Conservation (phyloP, 345 rosid genomes). For the Heritiera littoralis region DNA sequence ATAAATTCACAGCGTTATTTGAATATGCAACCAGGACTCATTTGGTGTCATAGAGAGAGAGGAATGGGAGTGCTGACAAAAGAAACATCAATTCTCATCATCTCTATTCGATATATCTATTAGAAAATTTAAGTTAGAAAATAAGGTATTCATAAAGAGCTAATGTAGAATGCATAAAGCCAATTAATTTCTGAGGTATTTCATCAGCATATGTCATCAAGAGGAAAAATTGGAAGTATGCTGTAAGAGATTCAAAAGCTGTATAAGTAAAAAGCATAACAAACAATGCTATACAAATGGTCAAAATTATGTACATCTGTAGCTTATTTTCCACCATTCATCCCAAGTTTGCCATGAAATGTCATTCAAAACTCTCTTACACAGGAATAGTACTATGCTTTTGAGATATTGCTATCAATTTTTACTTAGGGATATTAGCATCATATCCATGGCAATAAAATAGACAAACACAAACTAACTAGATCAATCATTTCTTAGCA, state of each 20-base stretch:
- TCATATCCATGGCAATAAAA: neutral
- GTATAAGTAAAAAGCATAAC: neutral
- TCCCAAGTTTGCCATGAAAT: neutral
- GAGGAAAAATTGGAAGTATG: neutral
- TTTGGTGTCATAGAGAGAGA: neutral
- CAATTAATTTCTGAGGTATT: neutral
- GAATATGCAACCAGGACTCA: neutral
- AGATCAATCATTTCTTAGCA: neutral
- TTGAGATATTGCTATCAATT: neutral
- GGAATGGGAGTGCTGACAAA: neutral
- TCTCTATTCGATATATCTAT: neutral
- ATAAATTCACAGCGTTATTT: slow-evolving; percentile 21
- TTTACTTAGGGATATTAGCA: neutral
- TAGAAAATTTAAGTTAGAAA: neutral
- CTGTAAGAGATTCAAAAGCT: neutral
- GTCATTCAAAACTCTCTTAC: neutral
- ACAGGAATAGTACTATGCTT: neutral
- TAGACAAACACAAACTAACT: neutral
- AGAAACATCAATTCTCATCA: neutral
- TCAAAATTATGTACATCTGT: neutral
- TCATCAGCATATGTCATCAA: neutral
- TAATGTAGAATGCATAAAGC: neutral
- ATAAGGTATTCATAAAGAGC: neutral
- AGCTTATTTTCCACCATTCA: neutral
- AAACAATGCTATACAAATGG: neutral